Evolutionary conservation across 1,284 basidiomycete genomes (phyloP).

Genomic region (Leccinum fallax): DNA sequence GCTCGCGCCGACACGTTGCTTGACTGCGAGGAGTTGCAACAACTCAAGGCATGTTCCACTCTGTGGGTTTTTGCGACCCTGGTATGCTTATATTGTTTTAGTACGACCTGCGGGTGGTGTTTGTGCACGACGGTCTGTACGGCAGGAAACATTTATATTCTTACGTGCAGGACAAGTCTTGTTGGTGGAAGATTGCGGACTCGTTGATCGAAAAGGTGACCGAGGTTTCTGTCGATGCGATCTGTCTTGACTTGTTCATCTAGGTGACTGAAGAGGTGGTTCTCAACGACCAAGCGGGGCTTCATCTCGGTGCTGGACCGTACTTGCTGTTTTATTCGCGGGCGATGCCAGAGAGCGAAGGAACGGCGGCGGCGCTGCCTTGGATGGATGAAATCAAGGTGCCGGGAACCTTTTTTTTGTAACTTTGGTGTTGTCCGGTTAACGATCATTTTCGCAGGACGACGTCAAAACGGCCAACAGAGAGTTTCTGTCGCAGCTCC

Average conservation of each 20-base stretch:
- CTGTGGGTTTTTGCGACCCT: background rate
- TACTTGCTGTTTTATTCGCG: conserved; percentile 74
- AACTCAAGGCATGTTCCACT: conserved; percentile 53
- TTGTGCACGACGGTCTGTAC: conserved; percentile 73
- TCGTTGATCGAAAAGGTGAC: conserved; percentile 60
- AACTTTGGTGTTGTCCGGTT: background rate
- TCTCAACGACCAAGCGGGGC: conserved; percentile 62
- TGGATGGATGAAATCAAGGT: conserved; percentile 50
- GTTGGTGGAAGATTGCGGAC: conserved; percentile 83
- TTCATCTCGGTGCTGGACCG: conserved; percentile 74
- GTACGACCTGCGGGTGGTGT: conserved; percentile 77
- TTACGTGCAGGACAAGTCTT: conserved; percentile 63
- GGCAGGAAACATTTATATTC: conserved; percentile 75
- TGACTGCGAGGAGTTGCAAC: conserved; percentile 62
- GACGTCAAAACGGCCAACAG: conserved; percentile 30
- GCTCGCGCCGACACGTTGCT: conserved; percentile 48
- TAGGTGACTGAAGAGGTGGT: conserved; percentile 72
- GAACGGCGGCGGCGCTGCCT: conserved; percentile 26
- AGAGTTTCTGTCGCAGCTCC: conserved; percentile 34
- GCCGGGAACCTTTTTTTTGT: background rate
- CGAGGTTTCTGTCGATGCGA: background rate
- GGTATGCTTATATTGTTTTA: conserved; percentile 27
- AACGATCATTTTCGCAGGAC: conserved; percentile 20
- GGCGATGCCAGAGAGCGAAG: conserved; percentile 40
- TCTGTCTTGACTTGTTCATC: background rate